These are phyloP conservation scores for Saksenaea oblongispora DNA, from an alignment of 371 early-diverging fungal genomes.

Conservation along the genomic window DNA sequence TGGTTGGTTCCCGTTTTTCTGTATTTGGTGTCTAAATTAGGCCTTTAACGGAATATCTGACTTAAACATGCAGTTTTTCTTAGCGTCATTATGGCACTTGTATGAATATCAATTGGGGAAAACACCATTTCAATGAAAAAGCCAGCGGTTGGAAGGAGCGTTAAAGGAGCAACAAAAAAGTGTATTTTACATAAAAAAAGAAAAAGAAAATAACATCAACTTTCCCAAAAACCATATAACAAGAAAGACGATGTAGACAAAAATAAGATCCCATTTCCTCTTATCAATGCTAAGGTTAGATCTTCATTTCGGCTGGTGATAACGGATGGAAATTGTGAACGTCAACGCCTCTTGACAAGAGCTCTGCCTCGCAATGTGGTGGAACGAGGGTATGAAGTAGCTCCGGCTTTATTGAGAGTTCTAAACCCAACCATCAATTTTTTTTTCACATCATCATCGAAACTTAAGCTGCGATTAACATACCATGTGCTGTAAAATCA, in stretches of 20 bases:
- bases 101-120: neutral
- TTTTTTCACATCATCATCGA: neutral
- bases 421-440: conserved; percentile 18
- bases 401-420: conserved; percentile 54
- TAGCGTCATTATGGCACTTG: too few relatives aligned
- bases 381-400: conserved; percentile 64
- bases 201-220: neutral
- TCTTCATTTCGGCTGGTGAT: conserved; percentile 38
- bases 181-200: neutral
- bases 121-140: neutral
- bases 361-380: conserved; percentile 54
- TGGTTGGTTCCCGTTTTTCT: too few relatives aligned
- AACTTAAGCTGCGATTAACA: neutral
- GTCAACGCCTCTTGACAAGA: conserved; percentile 52
- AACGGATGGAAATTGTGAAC: conserved; percentile 46
- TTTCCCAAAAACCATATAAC: conserved; percentile 1
- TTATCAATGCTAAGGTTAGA: conserved; percentile 13
- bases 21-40: too few relatives aligned
- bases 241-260: neutral
- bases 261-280: neutral
- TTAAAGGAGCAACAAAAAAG: neutral
- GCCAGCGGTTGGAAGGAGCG: neutral
- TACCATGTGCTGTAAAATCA: conserved; percentile 86
- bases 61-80: too few relatives aligned
- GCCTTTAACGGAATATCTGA: too few relatives aligned